These are phyloP conservation scores for Thymus quinquecostatus DNA, from an alignment of 257 asterid genomes.

Conservation along the genomic window DNA sequence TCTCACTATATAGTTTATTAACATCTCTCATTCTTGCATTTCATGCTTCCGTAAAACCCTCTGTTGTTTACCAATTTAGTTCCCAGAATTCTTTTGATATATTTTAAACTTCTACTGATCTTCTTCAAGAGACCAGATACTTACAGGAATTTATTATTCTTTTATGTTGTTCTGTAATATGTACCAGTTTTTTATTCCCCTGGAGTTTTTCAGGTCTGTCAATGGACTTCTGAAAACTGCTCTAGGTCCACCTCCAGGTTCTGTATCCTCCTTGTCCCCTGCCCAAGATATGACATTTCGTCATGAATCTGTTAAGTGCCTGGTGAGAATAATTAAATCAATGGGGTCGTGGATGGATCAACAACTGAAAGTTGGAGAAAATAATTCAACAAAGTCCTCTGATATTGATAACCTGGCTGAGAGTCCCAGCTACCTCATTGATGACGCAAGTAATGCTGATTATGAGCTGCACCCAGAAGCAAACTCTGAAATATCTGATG, in stretches of 20 bases:
- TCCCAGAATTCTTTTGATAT: conserved; percentile 18
- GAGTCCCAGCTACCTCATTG: conserved; percentile 41
- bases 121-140: conserved; percentile 26
- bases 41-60: conserved; percentile 22
- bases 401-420: conserved; percentile 69
- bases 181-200: conserved; percentile 39
- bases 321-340: conserved; percentile 84
- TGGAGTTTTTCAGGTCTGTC: conserved; percentile 81
- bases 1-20: neutral
- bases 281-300: conserved; percentile 94
- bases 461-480: conserved; percentile 71
- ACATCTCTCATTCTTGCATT: neutral
- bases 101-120: conserved; percentile 14
- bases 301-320: conserved; percentile 93
- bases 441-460: conserved; percentile 70
- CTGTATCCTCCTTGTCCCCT: conserved; percentile 81
- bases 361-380: conserved; percentile 84
- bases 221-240: conserved; percentile 97
- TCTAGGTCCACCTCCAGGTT: conserved; percentile 97
- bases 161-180: conserved; percentile 23
- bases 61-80: neutral
- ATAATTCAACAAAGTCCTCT: conserved; percentile 46
- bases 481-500: conserved; percentile 66
- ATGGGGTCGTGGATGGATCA: conserved; percentile 99
- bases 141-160: conserved; percentile 17